Evolutionary conservation across 371 early-diverging fungal genomes (phyloP).

Genomic region (Apophysomyces elegans): DNA sequence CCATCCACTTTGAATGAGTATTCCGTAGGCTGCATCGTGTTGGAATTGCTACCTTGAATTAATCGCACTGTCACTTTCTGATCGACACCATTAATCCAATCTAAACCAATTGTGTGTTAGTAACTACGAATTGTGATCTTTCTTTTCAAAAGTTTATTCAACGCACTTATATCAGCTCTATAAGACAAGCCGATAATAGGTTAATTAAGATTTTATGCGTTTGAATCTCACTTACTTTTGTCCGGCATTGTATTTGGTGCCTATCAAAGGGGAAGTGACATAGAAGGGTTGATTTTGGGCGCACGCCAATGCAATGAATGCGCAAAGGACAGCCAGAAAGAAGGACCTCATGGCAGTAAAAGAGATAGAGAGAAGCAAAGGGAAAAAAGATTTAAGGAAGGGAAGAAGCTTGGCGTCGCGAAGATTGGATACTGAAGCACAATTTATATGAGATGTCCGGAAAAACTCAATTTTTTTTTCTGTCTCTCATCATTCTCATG

Average conservation of each 20-base stretch:
- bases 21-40: slow-evolving; percentile 15
- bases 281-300: slow-evolving; percentile 18
- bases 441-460: slow-evolving; percentile 6
- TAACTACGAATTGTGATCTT: not conserved
- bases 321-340: not conserved
- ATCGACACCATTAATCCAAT: slow-evolving; percentile 23
- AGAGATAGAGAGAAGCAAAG: not conserved
- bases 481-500: not conserved
- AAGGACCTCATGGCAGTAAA: not conserved
- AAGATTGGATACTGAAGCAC: not conserved
- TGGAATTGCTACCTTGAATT: slow-evolving; percentile 15
- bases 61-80: slow-evolving; percentile 12
- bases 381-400: not conserved
- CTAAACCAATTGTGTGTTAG: slow-evolving; percentile 5
- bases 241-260: slow-evolving; percentile 14
- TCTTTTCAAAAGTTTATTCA: not conserved
- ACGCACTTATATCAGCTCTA: not conserved
- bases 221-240: slow-evolving; percentile 8
- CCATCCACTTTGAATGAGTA: slow-evolving; percentile 18
- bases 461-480: slow-evolving; percentile 1
- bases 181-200: not conserved
- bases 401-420: slow-evolving; percentile 9
- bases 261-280: slow-evolving; percentile 17
- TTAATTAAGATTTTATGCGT: not conserved
- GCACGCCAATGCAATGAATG: not conserved